A percentile compares a stretch with the other conserved stretches of the same genome.
Evolutionary conservation across 345 rosid species (phyloP).

Genomic region (Eucalyptus decipiens): DNA sequence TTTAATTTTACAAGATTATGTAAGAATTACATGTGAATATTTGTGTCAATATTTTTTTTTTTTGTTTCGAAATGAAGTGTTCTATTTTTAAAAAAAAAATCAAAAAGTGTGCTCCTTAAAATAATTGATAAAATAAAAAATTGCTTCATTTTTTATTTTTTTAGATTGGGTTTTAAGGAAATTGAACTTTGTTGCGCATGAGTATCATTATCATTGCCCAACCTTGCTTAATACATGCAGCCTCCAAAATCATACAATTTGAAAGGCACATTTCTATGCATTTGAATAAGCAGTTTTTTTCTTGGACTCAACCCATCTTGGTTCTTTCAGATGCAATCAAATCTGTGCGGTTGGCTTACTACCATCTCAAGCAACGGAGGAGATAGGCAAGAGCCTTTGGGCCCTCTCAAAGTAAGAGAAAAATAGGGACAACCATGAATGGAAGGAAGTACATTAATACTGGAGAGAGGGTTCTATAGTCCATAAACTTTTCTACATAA

Average conservation of each 20-base stretch:
- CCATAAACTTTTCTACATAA: neutral
- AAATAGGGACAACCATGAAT: neutral
- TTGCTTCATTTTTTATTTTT: rapidly evolving
- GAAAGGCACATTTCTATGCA: neutral
- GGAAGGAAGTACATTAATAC: neutral
- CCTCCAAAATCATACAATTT: rapidly evolving
- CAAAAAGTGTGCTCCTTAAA: no score
- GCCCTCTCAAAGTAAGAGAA: neutral
- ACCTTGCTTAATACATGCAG: rapidly evolving
- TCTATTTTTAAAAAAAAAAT: no score
- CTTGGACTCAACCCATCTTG: neutral
- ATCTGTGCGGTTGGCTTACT: neutral
- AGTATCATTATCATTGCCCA: neutral
- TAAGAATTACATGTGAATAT: neutral
- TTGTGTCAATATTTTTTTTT: neutral
- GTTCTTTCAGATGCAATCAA: rapidly evolving
- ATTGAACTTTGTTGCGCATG: neutral
- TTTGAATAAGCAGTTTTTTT: neutral
- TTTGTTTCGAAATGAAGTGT: rapidly evolving
- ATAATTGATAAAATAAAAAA: no score
- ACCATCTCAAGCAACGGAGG: neutral
- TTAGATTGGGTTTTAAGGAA: neutral
- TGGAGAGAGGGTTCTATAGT: neutral
- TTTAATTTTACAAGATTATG: neutral
- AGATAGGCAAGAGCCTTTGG: neutral